These are phyloP conservation scores for Pseudohyphozyma bogoriensis DNA, from an alignment of 768 basidiomycete genomes.

Conservation along the genomic window DNA sequence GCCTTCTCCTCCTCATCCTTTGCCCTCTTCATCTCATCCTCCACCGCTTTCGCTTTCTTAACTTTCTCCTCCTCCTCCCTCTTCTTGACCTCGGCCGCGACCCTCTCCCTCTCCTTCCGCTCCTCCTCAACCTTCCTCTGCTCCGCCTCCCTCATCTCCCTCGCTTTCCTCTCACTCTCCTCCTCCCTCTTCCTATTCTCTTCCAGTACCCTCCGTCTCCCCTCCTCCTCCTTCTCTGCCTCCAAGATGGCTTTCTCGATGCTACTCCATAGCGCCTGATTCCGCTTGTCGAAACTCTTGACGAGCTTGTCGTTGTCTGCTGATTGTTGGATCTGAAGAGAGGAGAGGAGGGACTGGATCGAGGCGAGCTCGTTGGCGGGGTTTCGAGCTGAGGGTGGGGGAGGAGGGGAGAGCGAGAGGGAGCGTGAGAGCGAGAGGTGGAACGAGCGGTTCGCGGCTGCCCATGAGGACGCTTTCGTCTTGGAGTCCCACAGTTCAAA, in stretches of 20 bases:
- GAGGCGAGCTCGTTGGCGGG: not conserved
- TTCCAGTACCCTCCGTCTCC: conserved; percentile 4
- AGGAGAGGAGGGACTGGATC: conserved; percentile 16
- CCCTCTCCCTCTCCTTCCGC: conserved; percentile 16
- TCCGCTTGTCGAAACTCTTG: conserved; percentile 20
- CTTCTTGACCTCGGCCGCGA: conserved; percentile 34
- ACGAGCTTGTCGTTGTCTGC: conserved; percentile 7
- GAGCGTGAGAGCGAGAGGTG: conserved; percentile 20
- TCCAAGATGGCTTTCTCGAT: conserved; percentile 24
- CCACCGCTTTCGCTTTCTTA: conserved; percentile 34
- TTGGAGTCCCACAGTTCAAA: conserved; percentile 19
- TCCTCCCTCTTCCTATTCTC: conserved; percentile 1
- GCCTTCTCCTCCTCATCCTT: conserved; percentile 24
- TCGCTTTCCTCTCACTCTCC: conserved; percentile 37
- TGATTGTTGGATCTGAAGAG: conserved; percentile 13
- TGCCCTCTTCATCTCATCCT: conserved; percentile 13
- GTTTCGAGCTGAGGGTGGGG: no score
- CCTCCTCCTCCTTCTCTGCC: conserved; percentile 9
- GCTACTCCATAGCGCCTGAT: conserved; percentile 22
- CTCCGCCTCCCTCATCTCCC: conserved; percentile 37
- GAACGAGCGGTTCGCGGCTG: conserved; percentile 26
- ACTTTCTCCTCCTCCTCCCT: conserved; percentile 37
- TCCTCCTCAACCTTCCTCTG: conserved; percentile 32
- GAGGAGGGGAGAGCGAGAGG: not conserved
- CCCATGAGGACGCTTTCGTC: not conserved